Percentiles rank a stretch among this genome's conserved stretches.
phyloP scores from a whole-genome alignment of 2,329 filamentous ascomycete genomes.

The Myriangium duriaei region DNA sequence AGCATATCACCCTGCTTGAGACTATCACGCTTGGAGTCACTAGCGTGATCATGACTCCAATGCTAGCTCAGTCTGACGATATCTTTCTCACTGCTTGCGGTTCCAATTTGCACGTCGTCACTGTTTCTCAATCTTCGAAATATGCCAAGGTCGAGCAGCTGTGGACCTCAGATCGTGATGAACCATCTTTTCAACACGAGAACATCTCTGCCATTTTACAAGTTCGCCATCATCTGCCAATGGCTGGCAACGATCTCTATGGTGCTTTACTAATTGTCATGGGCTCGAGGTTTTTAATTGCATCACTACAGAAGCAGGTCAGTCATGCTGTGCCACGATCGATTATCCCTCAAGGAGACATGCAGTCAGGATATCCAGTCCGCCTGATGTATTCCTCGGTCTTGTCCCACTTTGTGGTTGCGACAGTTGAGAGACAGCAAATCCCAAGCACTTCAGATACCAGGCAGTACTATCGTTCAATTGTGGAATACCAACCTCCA shows the following conservation, averaged over 20 bases:
- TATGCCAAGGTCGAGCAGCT: not conserved
- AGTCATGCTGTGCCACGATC: slow-evolving; percentile 1
- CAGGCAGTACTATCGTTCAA: not conserved
- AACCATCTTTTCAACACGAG: slow-evolving; percentile 20
- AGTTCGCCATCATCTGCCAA: slow-evolving; percentile 18
- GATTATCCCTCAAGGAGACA: not conserved
- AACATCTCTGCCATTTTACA: slow-evolving; percentile 22
- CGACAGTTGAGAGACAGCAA: not conserved
- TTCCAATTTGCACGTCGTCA: slow-evolving; percentile 25
- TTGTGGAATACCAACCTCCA: not conserved
- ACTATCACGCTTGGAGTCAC: slow-evolving; percentile 9
- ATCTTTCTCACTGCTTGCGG: slow-evolving; percentile 28
- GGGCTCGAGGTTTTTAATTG: slow-evolving; percentile 30
- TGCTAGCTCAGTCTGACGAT: slow-evolving; percentile 2
- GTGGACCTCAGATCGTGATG: slow-evolving; percentile 24
- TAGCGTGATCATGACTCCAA: slow-evolving; percentile 9
- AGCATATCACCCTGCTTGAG: no score
- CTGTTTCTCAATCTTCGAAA: no score
- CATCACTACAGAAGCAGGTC: not conserved
- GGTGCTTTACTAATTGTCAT: slow-evolving; percentile 25
- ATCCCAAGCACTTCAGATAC: not conserved
- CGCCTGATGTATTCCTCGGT: slow-evolving; percentile 1
- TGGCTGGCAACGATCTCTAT: slow-evolving; percentile 2
- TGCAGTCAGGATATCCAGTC: not conserved
- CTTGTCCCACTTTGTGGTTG: slow-evolving; percentile 1